Conservation (phyloP, 768 basidiomycete species). For the Pleurotus sapidus region DNA sequence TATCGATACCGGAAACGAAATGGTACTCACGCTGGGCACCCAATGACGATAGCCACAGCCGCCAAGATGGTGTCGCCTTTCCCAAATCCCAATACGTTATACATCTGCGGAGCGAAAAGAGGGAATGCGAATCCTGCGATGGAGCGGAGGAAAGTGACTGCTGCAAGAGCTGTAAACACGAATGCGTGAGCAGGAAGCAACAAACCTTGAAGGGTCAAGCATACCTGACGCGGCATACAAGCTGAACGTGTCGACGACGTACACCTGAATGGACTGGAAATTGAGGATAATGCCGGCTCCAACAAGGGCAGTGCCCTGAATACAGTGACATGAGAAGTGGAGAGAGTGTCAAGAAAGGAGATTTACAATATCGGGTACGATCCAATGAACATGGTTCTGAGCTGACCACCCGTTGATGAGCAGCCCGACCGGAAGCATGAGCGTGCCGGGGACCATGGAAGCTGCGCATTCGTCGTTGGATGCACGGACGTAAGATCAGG, state of each 20-base stretch:
- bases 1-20: background rate
- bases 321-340: background rate
- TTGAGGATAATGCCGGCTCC: slow-evolving; percentile 56
- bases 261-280: slow-evolving; percentile 64
- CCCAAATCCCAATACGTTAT: slow-evolving; percentile 60
- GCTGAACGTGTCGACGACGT: slow-evolving; percentile 66
- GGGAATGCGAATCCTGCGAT: slow-evolving; percentile 75
- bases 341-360: background rate
- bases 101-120: slow-evolving; percentile 74
- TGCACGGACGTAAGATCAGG: too few relatives aligned
- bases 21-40: slow-evolving; percentile 52
- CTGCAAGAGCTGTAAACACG: slow-evolving; percentile 50
- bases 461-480: slow-evolving; percentile 29
- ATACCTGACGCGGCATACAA: slow-evolving; percentile 66
- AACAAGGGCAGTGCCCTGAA: slow-evolving; percentile 53
- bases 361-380: slow-evolving; percentile 63
- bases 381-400: slow-evolving; percentile 59
- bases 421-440: slow-evolving; percentile 63
- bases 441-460: slow-evolving; percentile 53
- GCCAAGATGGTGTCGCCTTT: slow-evolving; percentile 70
- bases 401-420: slow-evolving; percentile 72
- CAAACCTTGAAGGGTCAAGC: too few relatives aligned
- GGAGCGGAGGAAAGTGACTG: slow-evolving; percentile 59
- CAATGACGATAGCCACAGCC: slow-evolving; percentile 50
- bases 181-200: too few relatives aligned